Base-by-base conservation (phyloP, 2,329 filamentous ascomycete species). In the Penicillium sclerotiorum region DNA sequence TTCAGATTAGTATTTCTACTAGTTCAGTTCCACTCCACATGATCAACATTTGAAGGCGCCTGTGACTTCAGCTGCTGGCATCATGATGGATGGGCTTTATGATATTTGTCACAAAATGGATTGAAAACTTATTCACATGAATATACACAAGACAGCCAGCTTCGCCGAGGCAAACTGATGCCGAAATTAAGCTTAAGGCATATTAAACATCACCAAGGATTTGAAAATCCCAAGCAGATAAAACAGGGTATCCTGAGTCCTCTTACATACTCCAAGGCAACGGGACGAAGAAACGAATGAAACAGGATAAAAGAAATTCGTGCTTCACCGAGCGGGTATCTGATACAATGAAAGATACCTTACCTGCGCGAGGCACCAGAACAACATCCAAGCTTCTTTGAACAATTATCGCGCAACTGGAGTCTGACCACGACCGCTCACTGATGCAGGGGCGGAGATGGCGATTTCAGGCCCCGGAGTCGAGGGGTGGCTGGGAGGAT, bases 401-500 rank as follows among this genome's bases (percentile, higher is more conserved):
- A 8, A 11, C 17, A 20, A 27, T 43, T 53, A 56, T 49, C 49
- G 43, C 30, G 51, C 38, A 38, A 45, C 20, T 45, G 52, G 33
- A 47, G 46, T 40, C 30, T 56, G 48, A 47, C 47, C 38, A 23
- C 51, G 57, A 32, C 49, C 45, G 37, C 47, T 53, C 40, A 56
- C 58, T n/a, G 59, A 57, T 35, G 52, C 57, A 5, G 49, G 47
- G 20, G 43, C 53, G 27, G 52, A 52, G 33, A 44, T 35, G 37
- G 46, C 17, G 5, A 51, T 56, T 39, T 68, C 64, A 11, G 58
- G 60, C 22, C 53, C 57, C 18, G 67, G 64, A 32, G 65, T 67
- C 17, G 64, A 62, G n/a, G 66, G 57, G 37, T 58, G 59, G 47
- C 59, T 68, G 12, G 53, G 59, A 21, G 60, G 49, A 30, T 59